Base-by-base conservation (phyloP, 352 stramenopile genomes). In the Pythium insidiosum region DNA sequence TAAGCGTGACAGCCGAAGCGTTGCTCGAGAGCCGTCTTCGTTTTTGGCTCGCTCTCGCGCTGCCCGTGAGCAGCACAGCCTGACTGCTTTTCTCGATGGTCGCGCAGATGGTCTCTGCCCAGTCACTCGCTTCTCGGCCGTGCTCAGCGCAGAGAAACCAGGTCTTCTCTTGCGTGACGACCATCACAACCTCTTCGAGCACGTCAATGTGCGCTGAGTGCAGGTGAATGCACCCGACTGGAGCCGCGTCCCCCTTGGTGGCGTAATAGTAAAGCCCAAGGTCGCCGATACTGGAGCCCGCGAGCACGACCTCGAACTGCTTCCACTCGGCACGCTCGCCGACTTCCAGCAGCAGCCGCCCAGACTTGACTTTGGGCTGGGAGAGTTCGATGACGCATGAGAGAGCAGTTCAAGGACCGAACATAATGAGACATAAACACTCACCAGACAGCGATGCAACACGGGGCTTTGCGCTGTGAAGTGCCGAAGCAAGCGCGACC, bases 111-210 rank as follows among this genome's bases (percentile, higher is more conserved):
- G 58, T 60, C 26, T 84, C 69, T 13, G 64, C 61, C 77, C 78
- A 90, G 26, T 87, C 70, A 24, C 45, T 67, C 6, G 74, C 74
- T 3, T 82, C 74, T 7, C 63, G 66, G 1, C 55, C 63, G 30
- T 73, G 52, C 23, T 81, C 67, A 3, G 74, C 74, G 25, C 78
- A 90, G 16, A 90, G 61, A 43, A 88, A 90, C 78, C 74, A 90
- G 43, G 74, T 88, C 53, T 84, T 77, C 56, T 87, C 73, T 13
- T 67, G 63, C 29, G 74, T 81, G 22, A 85, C 63, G 29, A 90
- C 68, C 68, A 87, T 88, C 44, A 89, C 36, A 13, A 89, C 72
- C 46, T 89, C 77, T 40, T 82, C 77, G 10, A 89, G 53, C 33
- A 78, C 64, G 39, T 90, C 78, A 9, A 88, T 67, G 31, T 84